Percentiles rank a stretch among this genome's conserved stretches.
Evolutionary conservation across 805 yeast species (phyloP).

Genomic region (Yarrowia deformans): DNA sequence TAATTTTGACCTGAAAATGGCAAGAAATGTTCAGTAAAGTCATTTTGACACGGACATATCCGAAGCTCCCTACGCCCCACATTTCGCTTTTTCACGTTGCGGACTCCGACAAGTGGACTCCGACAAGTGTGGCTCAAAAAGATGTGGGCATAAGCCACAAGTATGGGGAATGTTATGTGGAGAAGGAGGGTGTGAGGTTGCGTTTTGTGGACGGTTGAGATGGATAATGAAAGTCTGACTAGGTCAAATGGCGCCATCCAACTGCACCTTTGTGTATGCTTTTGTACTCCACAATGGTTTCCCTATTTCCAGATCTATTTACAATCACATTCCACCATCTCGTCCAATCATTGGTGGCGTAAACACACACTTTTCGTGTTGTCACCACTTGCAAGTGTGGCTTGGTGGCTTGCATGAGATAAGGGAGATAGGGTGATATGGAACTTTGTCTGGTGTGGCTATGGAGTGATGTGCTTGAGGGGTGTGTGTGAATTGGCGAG

Average conservation of each 20-base stretch:
- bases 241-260: no score
- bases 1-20: no score
- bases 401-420: constrained; percentile 18
- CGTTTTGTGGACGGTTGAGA: no score
- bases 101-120: constrained; percentile 1
- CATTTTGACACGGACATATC: no score
- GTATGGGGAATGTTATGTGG: neutral
- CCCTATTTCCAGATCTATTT: no score
- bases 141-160: constrained; percentile 10
- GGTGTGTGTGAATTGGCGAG: no score
- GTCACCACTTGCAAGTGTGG: constrained; percentile 7
- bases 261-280: no score
- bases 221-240: no score
- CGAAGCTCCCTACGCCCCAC: no score
- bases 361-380: no score
- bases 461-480: neutral
- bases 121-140: constrained; percentile 2
- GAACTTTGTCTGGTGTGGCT: neutral
- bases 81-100: neutral
- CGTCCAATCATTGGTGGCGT: constrained; percentile 3
- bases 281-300: no score
- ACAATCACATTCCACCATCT: neutral
- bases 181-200: neutral
- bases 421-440: neutral
- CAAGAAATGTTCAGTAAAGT: no score